phyloP scores from a whole-genome alignment of 352 stramenopile species.

The Globisporangium paroecandrum region DNA sequence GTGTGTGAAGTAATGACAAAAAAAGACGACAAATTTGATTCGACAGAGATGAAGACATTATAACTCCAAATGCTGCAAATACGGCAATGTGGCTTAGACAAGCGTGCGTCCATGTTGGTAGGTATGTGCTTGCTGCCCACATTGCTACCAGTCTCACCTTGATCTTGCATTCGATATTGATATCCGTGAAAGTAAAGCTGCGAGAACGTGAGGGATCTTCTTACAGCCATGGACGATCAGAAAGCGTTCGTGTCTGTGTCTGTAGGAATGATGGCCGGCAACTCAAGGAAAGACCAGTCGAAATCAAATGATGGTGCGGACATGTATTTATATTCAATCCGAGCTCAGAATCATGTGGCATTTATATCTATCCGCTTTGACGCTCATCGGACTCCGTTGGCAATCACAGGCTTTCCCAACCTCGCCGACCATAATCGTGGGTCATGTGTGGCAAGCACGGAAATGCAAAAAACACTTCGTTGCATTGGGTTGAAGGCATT shows the following conservation, averaged over 20 bases:
- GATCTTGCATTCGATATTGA: neutral
- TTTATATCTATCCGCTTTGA: neutral
- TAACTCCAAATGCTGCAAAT: neutral
- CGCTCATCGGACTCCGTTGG: neutral
- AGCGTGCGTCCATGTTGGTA: neutral
- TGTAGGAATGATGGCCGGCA: no score
- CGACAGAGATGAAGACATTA: neutral
- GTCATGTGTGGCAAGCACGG: no score
- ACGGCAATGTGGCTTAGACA: neutral
- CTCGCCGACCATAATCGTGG: no score
- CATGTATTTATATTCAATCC: no score
- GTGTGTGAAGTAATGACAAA: conserved; percentile 3
- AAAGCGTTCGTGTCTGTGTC: no score
- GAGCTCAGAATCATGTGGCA: neutral
- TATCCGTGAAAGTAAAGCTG: neutral
- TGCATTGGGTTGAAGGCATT: neutral
- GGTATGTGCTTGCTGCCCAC: neutral
- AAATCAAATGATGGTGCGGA: no score
- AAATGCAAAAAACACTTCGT: no score
- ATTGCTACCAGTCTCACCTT: neutral
- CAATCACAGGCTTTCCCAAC: neutral
- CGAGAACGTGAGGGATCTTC: neutral
- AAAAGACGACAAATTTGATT: neutral
- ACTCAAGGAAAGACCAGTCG: no score
- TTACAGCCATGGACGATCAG: no score